Conservation (phyloP, 345 rosid genomes). For the Acer negundo region DNA sequence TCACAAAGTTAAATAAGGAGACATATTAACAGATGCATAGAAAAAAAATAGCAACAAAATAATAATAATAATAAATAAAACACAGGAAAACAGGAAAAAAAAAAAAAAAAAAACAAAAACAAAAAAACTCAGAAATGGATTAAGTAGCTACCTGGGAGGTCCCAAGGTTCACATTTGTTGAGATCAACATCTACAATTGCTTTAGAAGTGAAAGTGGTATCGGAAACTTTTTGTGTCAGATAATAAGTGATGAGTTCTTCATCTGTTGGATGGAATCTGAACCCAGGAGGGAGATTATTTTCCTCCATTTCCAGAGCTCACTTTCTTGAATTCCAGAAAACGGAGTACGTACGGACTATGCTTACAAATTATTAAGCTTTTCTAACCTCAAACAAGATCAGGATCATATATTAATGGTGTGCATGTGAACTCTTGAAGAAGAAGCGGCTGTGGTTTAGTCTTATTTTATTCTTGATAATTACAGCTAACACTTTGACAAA, state of each 20-base stretch:
- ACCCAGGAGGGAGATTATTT: constrained; percentile 89
- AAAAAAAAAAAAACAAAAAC: background rate
- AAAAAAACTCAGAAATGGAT: background rate
- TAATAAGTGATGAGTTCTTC: constrained; percentile 93
- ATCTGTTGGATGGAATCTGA: constrained; percentile 97
- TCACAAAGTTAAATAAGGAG: background rate
- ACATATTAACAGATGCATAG: background rate
- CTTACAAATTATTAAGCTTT: constrained; percentile 11
- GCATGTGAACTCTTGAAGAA: constrained; percentile 42
- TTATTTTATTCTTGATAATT: constrained; percentile 47
- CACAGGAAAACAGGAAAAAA: background rate
- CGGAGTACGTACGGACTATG: background rate
- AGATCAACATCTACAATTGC: constrained; percentile 96
- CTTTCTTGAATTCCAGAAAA: background rate
- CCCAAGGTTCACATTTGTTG: constrained; percentile 98
- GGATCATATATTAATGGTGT: constrained; percentile 12
- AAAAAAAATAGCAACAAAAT: no score
- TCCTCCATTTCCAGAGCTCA: constrained; percentile 54
- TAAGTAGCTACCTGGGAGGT: constrained; percentile 73
- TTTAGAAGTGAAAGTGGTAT: constrained; percentile 63
- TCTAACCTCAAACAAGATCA: constrained; percentile 10
- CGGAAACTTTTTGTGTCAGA: constrained; percentile 66
- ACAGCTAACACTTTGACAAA: constrained; percentile 93
- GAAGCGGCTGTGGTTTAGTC: constrained; percentile 40
- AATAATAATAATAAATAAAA: background rate